phyloP scores from a whole-genome alignment of 331 rosid genomes.

The Spiraea crenata region DNA sequence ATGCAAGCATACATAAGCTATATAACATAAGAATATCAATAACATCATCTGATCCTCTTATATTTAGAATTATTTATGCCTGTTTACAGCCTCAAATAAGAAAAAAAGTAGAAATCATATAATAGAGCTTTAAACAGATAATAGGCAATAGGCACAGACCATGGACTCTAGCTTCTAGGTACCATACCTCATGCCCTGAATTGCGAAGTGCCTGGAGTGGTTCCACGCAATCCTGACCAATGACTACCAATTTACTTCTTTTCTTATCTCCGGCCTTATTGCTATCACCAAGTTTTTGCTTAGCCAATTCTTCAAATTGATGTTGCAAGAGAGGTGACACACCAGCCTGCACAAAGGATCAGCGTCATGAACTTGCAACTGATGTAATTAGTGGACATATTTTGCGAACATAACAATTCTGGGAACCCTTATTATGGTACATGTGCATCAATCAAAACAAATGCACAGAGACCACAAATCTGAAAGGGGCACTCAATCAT shows the following conservation, averaged over 20 bases:
- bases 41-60: background rate
- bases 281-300: constrained; percentile 48
- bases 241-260: constrained; percentile 71
- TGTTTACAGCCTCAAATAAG: background rate
- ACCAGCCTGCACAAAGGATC: constrained; percentile 58
- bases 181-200: constrained; percentile 70
- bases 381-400: background rate
- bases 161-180: constrained; percentile 17
- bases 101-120: background rate
- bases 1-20: background rate
- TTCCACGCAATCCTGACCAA: constrained; percentile 89
- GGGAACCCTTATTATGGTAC: no score
- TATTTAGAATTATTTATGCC: background rate
- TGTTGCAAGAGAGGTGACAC: constrained; percentile 74
- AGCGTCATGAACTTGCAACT: background rate
- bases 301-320: constrained; percentile 71
- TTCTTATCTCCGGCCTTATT: constrained; percentile 40
- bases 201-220: constrained; percentile 86
- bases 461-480: background rate
- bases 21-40: background rate
- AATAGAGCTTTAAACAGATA: background rate
- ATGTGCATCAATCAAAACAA: background rate
- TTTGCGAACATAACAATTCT: background rate
- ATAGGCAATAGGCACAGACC: background rate
- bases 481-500: background rate